Conservation (phyloP, 2,329 filamentous ascomycete genomes). For the Ophiosphaerella korrae region DNA sequence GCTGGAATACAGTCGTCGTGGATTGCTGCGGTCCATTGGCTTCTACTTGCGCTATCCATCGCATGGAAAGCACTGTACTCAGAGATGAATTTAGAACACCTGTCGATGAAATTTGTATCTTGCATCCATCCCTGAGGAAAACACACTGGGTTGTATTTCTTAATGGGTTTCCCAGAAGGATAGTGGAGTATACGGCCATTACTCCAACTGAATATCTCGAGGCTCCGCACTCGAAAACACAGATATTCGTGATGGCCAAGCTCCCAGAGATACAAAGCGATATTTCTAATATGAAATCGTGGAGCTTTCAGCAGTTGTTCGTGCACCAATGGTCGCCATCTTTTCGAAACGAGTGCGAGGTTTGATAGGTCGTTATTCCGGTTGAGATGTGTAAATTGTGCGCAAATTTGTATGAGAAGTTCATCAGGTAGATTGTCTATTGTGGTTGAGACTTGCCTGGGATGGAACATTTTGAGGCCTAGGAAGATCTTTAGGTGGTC, state of each 20-base stretch:
- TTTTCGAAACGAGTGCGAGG: slow-evolving; percentile 18
- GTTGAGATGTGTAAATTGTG: slow-evolving; percentile 4
- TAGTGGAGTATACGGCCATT: slow-evolving; percentile 1
- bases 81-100: slow-evolving; percentile 5
- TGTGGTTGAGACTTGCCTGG: neutral
- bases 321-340: slow-evolving; percentile 17
- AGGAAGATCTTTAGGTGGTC: neutral
- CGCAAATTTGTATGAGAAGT: slow-evolving; percentile 16
- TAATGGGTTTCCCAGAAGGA: neutral
- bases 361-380: slow-evolving; percentile 17
- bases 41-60: neutral
- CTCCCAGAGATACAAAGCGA: slow-evolving; percentile 20
- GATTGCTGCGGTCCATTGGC: slow-evolving; percentile 6
- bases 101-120: neutral
- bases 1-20: slow-evolving; percentile 10
- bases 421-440: slow-evolving; percentile 20
- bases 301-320: slow-evolving; percentile 22
- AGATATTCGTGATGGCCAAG: slow-evolving; percentile 7
- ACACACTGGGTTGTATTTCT: neutral
- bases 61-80: neutral
- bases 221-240: slow-evolving; percentile 5
- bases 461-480: neutral
- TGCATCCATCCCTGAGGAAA: neutral
- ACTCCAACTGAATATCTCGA: slow-evolving; percentile 23
- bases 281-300: slow-evolving; percentile 16